Conservation (phyloP, 1,284 basidiomycete genomes). For the Pseudomicrostroma phylloplanum region DNA sequence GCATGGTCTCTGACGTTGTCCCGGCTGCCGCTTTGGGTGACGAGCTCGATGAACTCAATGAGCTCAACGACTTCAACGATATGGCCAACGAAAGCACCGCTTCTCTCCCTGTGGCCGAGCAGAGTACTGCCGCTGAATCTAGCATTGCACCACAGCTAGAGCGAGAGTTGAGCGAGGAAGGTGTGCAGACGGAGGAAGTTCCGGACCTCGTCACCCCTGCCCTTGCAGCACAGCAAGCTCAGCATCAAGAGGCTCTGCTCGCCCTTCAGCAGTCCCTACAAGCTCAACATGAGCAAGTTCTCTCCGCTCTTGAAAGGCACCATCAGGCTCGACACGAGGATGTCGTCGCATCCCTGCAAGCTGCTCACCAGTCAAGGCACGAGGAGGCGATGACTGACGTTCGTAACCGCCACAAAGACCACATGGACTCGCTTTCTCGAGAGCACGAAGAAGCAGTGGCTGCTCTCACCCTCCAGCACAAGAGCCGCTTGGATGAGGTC, state of each 20-base stretch:
- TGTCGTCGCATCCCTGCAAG: not conserved
- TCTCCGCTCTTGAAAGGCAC: too few relatives aligned
- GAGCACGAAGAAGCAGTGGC: constrained; percentile 7
- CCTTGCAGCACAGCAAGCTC: constrained; percentile 12
- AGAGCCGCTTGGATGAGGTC: constrained; percentile 7
- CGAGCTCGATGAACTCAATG: constrained; percentile 19
- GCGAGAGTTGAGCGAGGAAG: not conserved
- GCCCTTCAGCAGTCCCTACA: not conserved
- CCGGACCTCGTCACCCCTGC: constrained; percentile 25
- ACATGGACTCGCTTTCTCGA: not conserved
- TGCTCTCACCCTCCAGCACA: constrained; percentile 5
- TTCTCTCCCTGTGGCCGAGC: not conserved
- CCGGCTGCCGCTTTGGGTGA: constrained; percentile 31
- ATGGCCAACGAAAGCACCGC: not conserved
- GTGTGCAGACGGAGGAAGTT: constrained; percentile 24
- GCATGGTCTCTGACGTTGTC: constrained; percentile 24
- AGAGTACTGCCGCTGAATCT: not conserved
- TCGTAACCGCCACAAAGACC: not conserved
- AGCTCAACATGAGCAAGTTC: too few relatives aligned
- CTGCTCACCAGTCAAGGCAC: constrained; percentile 8
- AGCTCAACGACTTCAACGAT: not conserved
- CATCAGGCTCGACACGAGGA: not conserved
- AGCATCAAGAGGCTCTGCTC: constrained; percentile 15
- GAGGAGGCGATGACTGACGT: constrained; percentile 17
- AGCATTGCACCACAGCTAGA: not conserved